phyloP scores from a whole-genome alignment of 2,329 filamentous ascomycete species.

The Escovopsis weberi region DNA sequence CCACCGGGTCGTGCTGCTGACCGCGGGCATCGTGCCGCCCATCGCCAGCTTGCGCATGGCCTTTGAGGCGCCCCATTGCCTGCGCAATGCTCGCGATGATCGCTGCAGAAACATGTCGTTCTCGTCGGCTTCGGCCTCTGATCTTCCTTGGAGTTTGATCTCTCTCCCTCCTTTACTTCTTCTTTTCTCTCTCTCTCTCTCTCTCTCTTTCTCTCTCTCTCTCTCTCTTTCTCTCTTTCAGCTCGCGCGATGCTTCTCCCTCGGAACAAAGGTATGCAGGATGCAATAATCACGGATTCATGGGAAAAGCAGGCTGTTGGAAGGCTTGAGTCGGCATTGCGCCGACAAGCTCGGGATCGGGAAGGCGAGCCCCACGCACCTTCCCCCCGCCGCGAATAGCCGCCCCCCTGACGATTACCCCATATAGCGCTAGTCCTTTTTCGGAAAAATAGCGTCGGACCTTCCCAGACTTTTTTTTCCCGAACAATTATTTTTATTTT shows the following conservation, averaged over 20 bases:
- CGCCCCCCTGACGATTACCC: slow-evolving; percentile 14
- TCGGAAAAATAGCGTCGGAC: neutral
- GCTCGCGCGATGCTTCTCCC: too few species aligned
- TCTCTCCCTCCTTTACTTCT: too few species aligned
- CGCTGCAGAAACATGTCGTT: slow-evolving; percentile 39
- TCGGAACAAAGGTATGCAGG: too few species aligned
- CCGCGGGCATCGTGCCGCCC: slow-evolving; percentile 14
- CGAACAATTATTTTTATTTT: too few species aligned
- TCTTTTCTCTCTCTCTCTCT: too few species aligned
- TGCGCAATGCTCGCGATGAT: slow-evolving; percentile 33
- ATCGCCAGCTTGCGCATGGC: slow-evolving; percentile 22
- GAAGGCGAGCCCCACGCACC: too few species aligned
- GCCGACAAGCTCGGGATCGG: slow-evolving; percentile 10
- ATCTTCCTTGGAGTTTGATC: too few species aligned
- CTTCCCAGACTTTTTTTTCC: neutral
- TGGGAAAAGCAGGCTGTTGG: slow-evolving; percentile 1
- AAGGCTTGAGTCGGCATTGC: slow-evolving; percentile 23
- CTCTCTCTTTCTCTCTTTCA: too few species aligned
- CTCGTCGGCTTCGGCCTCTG: too few species aligned
- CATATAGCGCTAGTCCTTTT: slow-evolving; percentile 3
- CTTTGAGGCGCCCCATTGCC: slow-evolving; percentile 34
- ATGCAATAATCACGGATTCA: too few species aligned
- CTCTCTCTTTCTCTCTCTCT: too few species aligned
- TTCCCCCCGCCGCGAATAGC: slow-evolving; percentile 21
- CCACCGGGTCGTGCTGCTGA: slow-evolving; percentile 20